Base-by-base conservation (phyloP, 2,329 filamentous ascomycete species). In the Paracorniculantispora psalliotae region DNA sequence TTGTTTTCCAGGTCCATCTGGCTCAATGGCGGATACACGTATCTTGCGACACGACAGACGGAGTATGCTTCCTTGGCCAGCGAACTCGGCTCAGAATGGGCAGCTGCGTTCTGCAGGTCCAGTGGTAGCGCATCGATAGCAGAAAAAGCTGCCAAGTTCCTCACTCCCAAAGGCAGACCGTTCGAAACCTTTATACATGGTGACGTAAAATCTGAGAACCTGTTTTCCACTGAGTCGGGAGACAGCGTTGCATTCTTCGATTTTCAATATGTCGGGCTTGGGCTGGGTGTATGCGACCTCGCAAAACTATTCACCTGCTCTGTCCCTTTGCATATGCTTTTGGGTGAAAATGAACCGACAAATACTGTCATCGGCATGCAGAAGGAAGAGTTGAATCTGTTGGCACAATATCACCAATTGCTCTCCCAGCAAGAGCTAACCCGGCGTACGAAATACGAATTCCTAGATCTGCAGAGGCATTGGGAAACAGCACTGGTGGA, bases 1-100 rank as follows among this genome's bases (percentile, higher is more conserved):
- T 21, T 65, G 2, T 55, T 60, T 4, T 62, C 66, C 1, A 62
- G 41, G 12, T 73, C 70, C 5, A 61, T 83, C 2, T 89, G 86
- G 86, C 69, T 85, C 7, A 86, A 88, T 46, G 86, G 86, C 1
- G 86, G 86, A 0, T 89, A 89, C 65, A 88, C 85, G 0, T 89
- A 89, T 63, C 81, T 89, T 0, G 81, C 83, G 0, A 89, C 86
- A 0, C 78, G 86, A 5, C 74, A 74, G 8, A 78, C 69, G 19
- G 86, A 89, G 66, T 87, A 83, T 60, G 67, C 66, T 0, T 71
- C 68, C 0, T 76, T 89, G 0, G 71, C 65, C 0, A 62, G 68
- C 0, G 81, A 84, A 50, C 61, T 66, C 0, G 69, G 73, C 17
- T 81, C 79, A 0, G 83, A 86, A 65, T 89, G 85, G 84, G 79